phyloP scores from a whole-genome alignment of 441 rosid species.

The Gossypium aridum region DNA sequence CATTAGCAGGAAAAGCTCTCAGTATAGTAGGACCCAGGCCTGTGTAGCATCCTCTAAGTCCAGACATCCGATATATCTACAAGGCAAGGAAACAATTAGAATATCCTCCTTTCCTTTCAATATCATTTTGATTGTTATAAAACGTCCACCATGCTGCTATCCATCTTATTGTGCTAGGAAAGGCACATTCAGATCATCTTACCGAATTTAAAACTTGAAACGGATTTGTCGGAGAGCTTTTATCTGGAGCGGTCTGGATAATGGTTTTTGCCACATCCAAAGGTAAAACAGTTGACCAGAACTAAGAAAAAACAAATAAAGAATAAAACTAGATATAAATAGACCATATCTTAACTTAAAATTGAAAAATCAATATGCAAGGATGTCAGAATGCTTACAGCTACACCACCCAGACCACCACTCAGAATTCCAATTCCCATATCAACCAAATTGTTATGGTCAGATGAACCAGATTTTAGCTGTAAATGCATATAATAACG shows the following conservation, averaged over 20 bases:
- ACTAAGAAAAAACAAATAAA: slow-evolving; percentile 27
- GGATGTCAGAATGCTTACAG: slow-evolving; percentile 44
- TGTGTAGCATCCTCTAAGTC: slow-evolving; percentile 17
- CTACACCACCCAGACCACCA: slow-evolving; percentile 88
- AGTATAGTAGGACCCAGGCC: slow-evolving; percentile 75
- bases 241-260: slow-evolving; percentile 69
- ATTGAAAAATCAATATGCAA: neutral
- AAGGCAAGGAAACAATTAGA: neutral
- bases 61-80: neutral
- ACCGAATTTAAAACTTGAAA: slow-evolving; percentile 64
- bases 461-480: slow-evolving; percentile 36
- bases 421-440: slow-evolving; percentile 70
- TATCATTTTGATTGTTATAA: neutral
- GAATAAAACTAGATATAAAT: slow-evolving; percentile 1
- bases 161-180: neutral
- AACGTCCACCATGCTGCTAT: neutral
- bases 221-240: slow-evolving; percentile 53
- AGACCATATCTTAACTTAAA: neutral
- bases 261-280: slow-evolving; percentile 89
- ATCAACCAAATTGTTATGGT: slow-evolving; percentile 52
- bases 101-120: neutral
- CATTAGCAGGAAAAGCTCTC: slow-evolving; percentile 94
- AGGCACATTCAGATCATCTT: slow-evolving; percentile 16
- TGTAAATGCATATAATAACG: slow-evolving; percentile 59
- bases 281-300: slow-evolving; percentile 78